Conservation (phyloP, 306 rosid species). For the Bauhinia variegata region DNA sequence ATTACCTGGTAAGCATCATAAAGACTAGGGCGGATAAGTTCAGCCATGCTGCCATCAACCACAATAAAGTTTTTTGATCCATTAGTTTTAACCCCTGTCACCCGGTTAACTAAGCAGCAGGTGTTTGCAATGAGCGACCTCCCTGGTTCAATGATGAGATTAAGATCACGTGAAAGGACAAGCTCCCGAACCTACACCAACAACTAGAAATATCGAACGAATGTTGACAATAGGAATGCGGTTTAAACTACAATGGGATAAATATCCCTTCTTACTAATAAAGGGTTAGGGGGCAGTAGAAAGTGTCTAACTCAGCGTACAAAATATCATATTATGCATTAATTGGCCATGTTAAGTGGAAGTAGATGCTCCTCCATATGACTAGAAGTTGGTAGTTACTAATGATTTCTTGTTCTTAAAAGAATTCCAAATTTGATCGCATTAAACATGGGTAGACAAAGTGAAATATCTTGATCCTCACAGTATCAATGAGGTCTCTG, state of each 20-base stretch:
- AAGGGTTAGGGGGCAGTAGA: constrained; percentile 14
- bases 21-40: constrained; percentile 96
- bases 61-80: constrained; percentile 94
- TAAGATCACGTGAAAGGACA: constrained; percentile 77
- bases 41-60: constrained; percentile 97
- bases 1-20: constrained; percentile 94
- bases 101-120: constrained; percentile 87
- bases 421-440: constrained; percentile 5
- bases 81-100: constrained; percentile 92
- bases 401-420: constrained; percentile 13
- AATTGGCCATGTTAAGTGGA: constrained; percentile 12
- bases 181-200: constrained; percentile 73
- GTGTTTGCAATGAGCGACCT: constrained; percentile 95
- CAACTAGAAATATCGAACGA: constrained; percentile 13
- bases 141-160: constrained; percentile 96
- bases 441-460: background rate
- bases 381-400: background rate
- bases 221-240: background rate
- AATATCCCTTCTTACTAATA: background rate
- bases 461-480: constrained; percentile 43
- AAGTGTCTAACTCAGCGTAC: background rate
- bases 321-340: background rate
- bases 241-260: background rate
- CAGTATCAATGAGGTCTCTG: constrained; percentile 86
- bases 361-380: constrained; percentile 4